Percentiles rank a stretch among this genome's conserved stretches.
Evolutionary conservation across 1,139 yeast genomes (phyloP).

Genomic region (Kodamaea derodonti): DNA sequence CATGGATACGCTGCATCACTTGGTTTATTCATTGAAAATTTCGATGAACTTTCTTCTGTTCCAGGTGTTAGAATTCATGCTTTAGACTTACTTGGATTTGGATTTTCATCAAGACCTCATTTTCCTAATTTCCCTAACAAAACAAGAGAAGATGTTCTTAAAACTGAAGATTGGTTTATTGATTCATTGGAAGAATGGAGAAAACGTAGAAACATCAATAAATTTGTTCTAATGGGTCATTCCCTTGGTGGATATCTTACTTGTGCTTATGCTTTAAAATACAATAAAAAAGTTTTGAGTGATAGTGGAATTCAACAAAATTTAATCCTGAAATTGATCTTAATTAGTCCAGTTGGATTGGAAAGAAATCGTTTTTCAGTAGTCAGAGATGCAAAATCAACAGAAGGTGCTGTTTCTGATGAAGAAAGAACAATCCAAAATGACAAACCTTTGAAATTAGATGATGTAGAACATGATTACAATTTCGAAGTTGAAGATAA

Average conservation of each 20-base stretch:
- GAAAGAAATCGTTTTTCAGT: conserved; percentile 34
- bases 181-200: conserved; percentile 90
- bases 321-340: conserved; percentile 36
- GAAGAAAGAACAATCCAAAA: conserved; percentile 1
- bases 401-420: conserved; percentile 2
- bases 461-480: background rate
- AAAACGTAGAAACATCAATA: conserved; percentile 45
- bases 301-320: conserved; percentile 14
- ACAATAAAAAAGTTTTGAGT: conserved; percentile 28
- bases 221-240: conserved; percentile 79
- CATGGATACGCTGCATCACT: conserved; percentile 49
- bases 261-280: conserved; percentile 69
- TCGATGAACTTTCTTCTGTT: conserved; percentile 32
- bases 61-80: conserved; percentile 46
- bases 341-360: conserved; percentile 46
- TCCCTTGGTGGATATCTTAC: conserved; percentile 91
- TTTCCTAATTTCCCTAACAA: conserved; percentile 31
- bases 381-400: conserved; percentile 4
- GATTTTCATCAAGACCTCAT: conserved; percentile 39
- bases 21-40: conserved; percentile 42
- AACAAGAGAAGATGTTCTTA: conserved; percentile 29
- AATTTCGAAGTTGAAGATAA: conserved; percentile 7
- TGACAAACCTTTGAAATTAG: background rate
- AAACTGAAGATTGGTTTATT: conserved; percentile 71
- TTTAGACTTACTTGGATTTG: conserved; percentile 44